Evolutionary conservation across 305 asterid genomes (phyloP), one percentile per base, ranked within the genome.

Genomic region (Lippia alba): DNA sequence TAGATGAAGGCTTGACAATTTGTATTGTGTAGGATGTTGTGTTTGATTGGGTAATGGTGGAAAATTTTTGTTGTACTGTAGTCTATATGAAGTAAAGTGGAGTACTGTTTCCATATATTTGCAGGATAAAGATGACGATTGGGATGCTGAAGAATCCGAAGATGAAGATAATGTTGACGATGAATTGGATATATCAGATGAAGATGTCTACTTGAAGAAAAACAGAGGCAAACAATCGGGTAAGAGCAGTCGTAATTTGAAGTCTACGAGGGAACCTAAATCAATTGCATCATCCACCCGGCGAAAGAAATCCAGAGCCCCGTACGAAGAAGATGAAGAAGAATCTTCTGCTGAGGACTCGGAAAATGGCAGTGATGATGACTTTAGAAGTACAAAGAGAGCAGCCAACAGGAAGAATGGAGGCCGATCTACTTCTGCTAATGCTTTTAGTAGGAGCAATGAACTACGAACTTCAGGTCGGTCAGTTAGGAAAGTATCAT

Each of bases 141-240:
- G 97, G 97, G 95, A 76, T 78, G 97, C 81, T 67, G 98, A 84
- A 83, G 98, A 84, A 74, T 92, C 97, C 75, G 99, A 96, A 39
- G 99, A 88, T 56, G 87, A 85, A 54, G 90, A 86, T 71, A 83
- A 80, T 67, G 80, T 67, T 75, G 91, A 83, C 39, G 96, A 83
- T 62, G 94, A 89, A 76, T 75, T 91, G 84, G 91, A 85, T 73
- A 59, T 86, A 66, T 89, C 96, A 15, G 97, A 92, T 75, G 98
- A 87, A 62, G 96, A 91, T 66, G 70, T 46, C 50, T 89, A 75
- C 67, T 79, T 46, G 54, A 86, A 81, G 84, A 92, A 80, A 80
- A 68, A 66, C 41, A 88, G 84, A 82, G 85, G 85, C 65, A 90
- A 78, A 59, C 94, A 79, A 76, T 85, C 84, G 56, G 74, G 81